These are phyloP conservation scores for Saccharomycopsis microspora DNA, from an alignment of 805 yeast species.

Conservation along the genomic window DNA sequence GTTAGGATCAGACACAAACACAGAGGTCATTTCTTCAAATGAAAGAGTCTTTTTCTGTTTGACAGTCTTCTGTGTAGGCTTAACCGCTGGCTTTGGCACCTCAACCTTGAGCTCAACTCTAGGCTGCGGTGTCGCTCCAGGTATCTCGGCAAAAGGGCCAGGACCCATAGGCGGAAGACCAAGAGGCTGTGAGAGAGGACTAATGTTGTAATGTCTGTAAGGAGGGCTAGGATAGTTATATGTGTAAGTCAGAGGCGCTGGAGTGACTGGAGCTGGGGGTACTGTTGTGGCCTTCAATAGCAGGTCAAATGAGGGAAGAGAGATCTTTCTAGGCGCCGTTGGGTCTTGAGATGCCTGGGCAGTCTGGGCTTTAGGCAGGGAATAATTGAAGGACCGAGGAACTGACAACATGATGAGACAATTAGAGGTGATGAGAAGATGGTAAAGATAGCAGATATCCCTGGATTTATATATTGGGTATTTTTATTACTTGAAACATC, in stretches of 20 bases:
- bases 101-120: neutral
- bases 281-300: neutral
- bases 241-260: neutral
- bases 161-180: too few relatives aligned
- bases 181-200: neutral
- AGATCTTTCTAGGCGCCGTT: neutral
- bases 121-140: neutral
- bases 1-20: constrained; percentile 13
- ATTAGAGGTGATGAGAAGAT: too few relatives aligned
- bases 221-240: neutral
- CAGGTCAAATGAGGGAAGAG: neutral
- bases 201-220: neutral
- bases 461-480: too few relatives aligned
- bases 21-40: constrained; percentile 12
- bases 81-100: neutral
- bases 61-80: neutral
- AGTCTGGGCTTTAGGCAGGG: too few relatives aligned
- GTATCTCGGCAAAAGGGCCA: neutral
- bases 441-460: too few relatives aligned
- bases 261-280: neutral
- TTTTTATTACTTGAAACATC: too few relatives aligned
- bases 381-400: too few relatives aligned
- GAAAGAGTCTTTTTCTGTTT: neutral
- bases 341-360: neutral
- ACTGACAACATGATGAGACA: too few relatives aligned